Evolutionary conservation across 192 early-diverging fungal species (phyloP).

Genomic region (Coemansia sp.): DNA sequence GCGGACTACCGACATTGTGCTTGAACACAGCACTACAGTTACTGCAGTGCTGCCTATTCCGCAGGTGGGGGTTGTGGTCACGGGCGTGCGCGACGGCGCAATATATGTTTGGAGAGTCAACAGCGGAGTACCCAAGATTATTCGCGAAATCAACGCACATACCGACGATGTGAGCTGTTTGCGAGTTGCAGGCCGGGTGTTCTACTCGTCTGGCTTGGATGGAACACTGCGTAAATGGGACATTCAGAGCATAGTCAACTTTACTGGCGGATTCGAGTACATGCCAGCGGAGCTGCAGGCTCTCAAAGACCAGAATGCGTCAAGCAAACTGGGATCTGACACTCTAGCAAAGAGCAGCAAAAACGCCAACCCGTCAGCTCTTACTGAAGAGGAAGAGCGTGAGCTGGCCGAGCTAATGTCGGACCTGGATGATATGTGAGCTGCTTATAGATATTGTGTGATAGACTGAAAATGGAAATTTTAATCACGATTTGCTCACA

Average conservation of each 20-base stretch:
- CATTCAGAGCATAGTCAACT: slow-evolving; percentile 55
- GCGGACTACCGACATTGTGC: slow-evolving; percentile 64
- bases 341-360: background rate
- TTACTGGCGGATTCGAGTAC: slow-evolving; percentile 32
- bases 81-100: slow-evolving; percentile 81
- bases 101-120: slow-evolving; percentile 82
- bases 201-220: slow-evolving; percentile 84
- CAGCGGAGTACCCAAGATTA: slow-evolving; percentile 36
- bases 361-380: slow-evolving; percentile 10
- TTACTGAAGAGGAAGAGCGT: slow-evolving; percentile 90
- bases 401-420: slow-evolving; percentile 86
- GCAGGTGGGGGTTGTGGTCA: slow-evolving; percentile 70
- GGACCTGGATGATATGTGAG: slow-evolving; percentile 57
- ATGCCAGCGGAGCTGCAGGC: slow-evolving; percentile 24
- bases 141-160: slow-evolving; percentile 80
- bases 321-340: slow-evolving; percentile 4
- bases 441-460: background rate
- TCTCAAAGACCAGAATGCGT: background rate
- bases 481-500: background rate
- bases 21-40: slow-evolving; percentile 82
- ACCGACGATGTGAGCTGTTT: slow-evolving; percentile 85
- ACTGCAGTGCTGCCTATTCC: slow-evolving; percentile 62
- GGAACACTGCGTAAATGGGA: slow-evolving; percentile 83
- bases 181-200: slow-evolving; percentile 55
- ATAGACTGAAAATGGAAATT: too few species aligned